Base-by-base conservation (phyloP, 805 yeast species). In the Saccharomycopsis lassenensis region DNA sequence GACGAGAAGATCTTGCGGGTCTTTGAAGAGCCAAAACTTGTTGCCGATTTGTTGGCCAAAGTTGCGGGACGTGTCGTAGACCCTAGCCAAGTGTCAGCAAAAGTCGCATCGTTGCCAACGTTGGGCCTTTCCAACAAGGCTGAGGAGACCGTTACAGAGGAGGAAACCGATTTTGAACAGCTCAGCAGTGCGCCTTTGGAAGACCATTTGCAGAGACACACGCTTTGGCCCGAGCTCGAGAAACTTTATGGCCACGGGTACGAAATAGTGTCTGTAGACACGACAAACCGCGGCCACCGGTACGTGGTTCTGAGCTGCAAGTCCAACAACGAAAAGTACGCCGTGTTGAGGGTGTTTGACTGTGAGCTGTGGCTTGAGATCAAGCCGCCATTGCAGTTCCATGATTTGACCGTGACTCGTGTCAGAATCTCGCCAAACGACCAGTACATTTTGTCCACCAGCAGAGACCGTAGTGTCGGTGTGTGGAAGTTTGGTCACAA, bases 191-290 rank as follows among this genome's bases (percentile, higher is more conserved):
- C 94, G 6, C 97, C 98, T 0, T 59, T 79, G 31, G 99, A 91
- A 55, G 95, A 89, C 50, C 82, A 83, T 43, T 62, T 91, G 19
- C 97, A 91, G 54, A 69, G 97, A 50, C 84, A 77, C 52, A 83
- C 97, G 0, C 62, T 91, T 36, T 91, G 93, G 79, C 98, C 98
- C 0, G 99, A 91, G 52, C 62, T 79, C 38, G 98, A 91, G 50
- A 91, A 91, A 54, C 58, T 91, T 29, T 91, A 91, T 51, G 99
- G 99, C 0, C 99, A 91, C 55, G 99, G 99, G 6, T 93, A 85
- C 57, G 99, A 93, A 54, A 74, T 87, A 25, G 74, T 85, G 0
- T 69, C 89, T 30, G 67, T 86, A 26, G 94, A 82, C 36, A 69
- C 76, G 1, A 72, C 85, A 6, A 74, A 77, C 4, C 75, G 70